Base-by-base conservation (phyloP, 805 yeast species). In the Dipodascopsis uninucleata region DNA sequence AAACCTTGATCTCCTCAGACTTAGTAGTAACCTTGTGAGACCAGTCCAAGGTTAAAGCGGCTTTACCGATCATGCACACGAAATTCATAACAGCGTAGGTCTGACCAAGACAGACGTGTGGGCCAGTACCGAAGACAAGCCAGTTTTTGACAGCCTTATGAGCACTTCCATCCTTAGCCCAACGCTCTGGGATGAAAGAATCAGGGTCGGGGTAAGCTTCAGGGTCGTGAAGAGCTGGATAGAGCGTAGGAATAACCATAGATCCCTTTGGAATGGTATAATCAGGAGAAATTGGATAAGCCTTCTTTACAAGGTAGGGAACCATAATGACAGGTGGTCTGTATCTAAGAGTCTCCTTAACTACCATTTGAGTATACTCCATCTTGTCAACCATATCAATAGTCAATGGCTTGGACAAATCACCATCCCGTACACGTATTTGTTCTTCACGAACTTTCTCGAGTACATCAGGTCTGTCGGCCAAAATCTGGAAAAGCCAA, bases 241-340 rank as follows among this genome's bases (percentile, higher is more conserved):
- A 94, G 56, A 87, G 69, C 5, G 97, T 86, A 49, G 98, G 98
- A 58, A 93, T 87, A 57, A 93, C 75, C 98, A 93, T 93, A 22
- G 97, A 75, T 36, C 97, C 97, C 70, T 88, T 89, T 64, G 98
- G 98, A 39, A 88, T 96, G 22, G 90, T 80, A 70, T 93, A 93
- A 45, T 73, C 76, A 12, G 82, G 82, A 31, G 86, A 76, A 41
- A 93, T 79, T 32, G 95, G 95, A 75, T 85, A 93, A 10, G 76
- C 70, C 65, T 87, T 75, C 74, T 93, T 93, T 42, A 77, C 96
- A 49, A 86, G 87, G 64, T 93, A 93, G 41, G 98, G 98, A 50
- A 93, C 97, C 98, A 93, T 93, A 46, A 89, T 62, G 52, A 93
- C 98, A 3, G 98, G 98, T 22, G 98, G 98, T 69, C 97, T 82